Conservation (phyloP, 78 protist species). For the Speleostelium caveatum region DNA sequence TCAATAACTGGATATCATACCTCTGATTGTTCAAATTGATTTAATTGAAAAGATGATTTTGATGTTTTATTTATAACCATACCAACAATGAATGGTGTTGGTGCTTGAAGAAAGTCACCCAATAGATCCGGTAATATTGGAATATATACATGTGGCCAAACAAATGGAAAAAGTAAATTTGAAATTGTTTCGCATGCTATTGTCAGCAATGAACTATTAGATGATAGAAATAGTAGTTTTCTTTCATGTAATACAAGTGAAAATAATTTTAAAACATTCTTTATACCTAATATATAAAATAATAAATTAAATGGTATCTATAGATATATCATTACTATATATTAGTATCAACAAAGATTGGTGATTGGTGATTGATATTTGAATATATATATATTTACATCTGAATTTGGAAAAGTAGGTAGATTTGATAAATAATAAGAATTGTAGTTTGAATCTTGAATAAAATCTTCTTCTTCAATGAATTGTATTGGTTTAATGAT, state of each 20-base stretch:
- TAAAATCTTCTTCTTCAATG: too few relatives aligned
- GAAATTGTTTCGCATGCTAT: constrained; percentile 65
- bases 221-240: constrained; percentile 49
- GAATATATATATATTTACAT: background rate
- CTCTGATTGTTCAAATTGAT: too few relatives aligned
- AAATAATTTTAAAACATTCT: constrained; percentile 24
- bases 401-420: constrained; percentile 35
- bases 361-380: background rate
- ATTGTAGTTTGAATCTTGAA: too few relatives aligned
- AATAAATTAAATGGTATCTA: constrained; percentile 50
- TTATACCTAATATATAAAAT: constrained; percentile 59
- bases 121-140: constrained; percentile 72
- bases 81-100: constrained; percentile 87
- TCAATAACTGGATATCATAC: too few relatives aligned
- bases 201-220: constrained; percentile 50
- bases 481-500: too few relatives aligned
- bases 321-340: too few relatives aligned
- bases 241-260: constrained; percentile 33
- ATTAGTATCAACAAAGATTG: background rate
- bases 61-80: constrained; percentile 16
- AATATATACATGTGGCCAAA: constrained; percentile 84
- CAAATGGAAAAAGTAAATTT: constrained; percentile 73
- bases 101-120: constrained; percentile 80
- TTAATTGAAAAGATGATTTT: too few relatives aligned
- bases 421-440: constrained; percentile 2